Conservation (phyloP, 2,329 filamentous ascomycete genomes). For the Trichophaea hybrida region DNA sequence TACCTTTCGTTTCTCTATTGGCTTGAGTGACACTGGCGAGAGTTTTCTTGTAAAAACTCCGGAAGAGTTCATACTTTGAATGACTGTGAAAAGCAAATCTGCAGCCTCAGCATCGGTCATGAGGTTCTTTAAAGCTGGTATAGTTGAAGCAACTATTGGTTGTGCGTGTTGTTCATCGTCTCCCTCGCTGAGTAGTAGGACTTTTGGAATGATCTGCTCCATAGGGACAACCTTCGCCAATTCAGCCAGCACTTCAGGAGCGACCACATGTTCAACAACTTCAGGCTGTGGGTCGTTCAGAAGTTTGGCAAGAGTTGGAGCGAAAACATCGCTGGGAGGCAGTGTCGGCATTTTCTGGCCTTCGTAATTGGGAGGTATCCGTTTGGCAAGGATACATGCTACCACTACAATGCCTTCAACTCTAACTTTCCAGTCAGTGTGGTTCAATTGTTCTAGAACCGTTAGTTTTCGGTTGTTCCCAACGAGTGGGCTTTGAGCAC, state of each 20-base stretch:
- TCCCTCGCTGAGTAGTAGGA: conserved; percentile 26
- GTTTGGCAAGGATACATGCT: conserved; percentile 26
- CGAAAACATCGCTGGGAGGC: conserved; percentile 25
- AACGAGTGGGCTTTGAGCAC: conserved; percentile 24
- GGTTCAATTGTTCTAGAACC: conserved; percentile 26
- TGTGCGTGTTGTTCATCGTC: conserved; percentile 27
- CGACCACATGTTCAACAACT: conserved; percentile 27
- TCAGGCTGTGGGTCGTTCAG: conserved; percentile 26
- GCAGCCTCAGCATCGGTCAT: conserved; percentile 24
- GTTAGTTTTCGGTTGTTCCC: conserved; percentile 23
- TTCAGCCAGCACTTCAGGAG: conserved; percentile 26
- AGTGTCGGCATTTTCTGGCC: conserved; percentile 25
- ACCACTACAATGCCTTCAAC: conserved; percentile 27
- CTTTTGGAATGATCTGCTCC: conserved; percentile 27
- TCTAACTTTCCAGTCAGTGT: conserved; percentile 26
- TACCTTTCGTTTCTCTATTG: conserved; percentile 25
- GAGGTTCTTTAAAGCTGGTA: conserved; percentile 25
- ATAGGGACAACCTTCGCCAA: conserved; percentile 26
- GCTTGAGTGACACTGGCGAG: conserved; percentile 24
- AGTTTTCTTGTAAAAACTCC: conserved; percentile 25
- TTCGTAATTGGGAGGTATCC: conserved; percentile 26
- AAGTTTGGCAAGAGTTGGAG: conserved; percentile 26
- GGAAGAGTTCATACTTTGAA: conserved; percentile 26
- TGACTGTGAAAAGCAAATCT: conserved; percentile 25
- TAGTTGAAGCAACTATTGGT: conserved; percentile 22